Evolutionary conservation across 139 green algal species (phyloP).

Genomic region (Chlamydomonas eustigma): DNA sequence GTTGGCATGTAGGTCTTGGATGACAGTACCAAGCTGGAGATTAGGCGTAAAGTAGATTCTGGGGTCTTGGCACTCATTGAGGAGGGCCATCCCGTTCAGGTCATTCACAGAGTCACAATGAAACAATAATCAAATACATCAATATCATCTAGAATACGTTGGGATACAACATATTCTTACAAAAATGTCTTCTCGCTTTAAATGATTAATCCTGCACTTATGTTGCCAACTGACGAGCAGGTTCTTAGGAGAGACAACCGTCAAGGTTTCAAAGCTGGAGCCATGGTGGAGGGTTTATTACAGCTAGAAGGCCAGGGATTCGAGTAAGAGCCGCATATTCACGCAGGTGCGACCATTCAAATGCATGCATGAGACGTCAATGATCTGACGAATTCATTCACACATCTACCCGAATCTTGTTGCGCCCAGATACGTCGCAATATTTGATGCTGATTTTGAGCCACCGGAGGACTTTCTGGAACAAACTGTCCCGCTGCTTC

Average conservation of each 20-base stretch:
- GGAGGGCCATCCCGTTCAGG: conserved; percentile 44
- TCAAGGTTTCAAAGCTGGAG: conserved; percentile 73
- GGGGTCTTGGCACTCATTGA: conserved; percentile 41
- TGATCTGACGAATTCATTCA: no score
- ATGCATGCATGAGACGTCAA: no score
- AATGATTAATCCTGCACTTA: neutral
- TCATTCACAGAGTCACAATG: neutral
- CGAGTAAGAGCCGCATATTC: conserved; percentile 4
- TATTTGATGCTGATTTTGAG: conserved; percentile 56
- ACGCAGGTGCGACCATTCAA: no score
- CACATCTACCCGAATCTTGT: no score
- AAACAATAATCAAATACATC: no score
- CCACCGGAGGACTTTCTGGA: conserved; percentile 39
- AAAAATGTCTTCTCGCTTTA: neutral
- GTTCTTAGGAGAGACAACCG: conserved; percentile 63
- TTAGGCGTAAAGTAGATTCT: conserved; percentile 50
- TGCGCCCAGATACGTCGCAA: conserved; percentile 51
- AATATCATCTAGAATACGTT: no score
- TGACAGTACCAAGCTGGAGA: conserved; percentile 47
- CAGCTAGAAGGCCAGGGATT: conserved; percentile 14
- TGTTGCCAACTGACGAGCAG: conserved; percentile 28
- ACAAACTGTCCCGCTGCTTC: conserved; percentile 34
- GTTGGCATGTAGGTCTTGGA: conserved; percentile 7
- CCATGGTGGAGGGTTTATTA: conserved; percentile 65
- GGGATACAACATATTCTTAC: no score